Conservation (phyloP, 306 rosid genomes). For the Rosa rugosa region DNA sequence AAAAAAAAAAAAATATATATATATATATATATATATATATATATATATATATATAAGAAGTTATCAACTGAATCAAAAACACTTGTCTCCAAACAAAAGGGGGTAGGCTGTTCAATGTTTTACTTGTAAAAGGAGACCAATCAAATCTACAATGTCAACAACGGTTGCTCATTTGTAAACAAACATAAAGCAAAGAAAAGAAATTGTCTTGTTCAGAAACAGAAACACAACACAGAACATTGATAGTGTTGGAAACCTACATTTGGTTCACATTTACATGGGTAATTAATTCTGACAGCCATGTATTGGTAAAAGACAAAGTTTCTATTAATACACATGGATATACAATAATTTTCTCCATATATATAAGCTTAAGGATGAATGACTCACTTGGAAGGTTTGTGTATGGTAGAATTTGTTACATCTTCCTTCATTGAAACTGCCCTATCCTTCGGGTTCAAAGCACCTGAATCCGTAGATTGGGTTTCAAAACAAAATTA, state of each 20-base stretch:
- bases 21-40: too few relatives aligned
- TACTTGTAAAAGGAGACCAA: background rate
- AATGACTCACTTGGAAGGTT: slow-evolving; percentile 47
- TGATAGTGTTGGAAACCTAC: background rate
- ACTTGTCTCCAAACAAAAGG: background rate
- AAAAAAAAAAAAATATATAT: too few relatives aligned
- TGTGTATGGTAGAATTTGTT: slow-evolving; percentile 31
- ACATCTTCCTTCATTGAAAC: slow-evolving; percentile 36
- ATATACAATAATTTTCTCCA: background rate
- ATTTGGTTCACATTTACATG: too few relatives aligned
- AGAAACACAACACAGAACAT: background rate
- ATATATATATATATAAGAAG: too few relatives aligned
- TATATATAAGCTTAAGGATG: background rate
- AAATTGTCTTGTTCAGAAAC: too few relatives aligned
- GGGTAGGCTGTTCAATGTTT: background rate
- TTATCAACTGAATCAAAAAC: background rate
- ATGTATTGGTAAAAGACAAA: background rate
- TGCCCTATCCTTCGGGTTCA: slow-evolving; percentile 36
- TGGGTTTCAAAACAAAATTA: slow-evolving; percentile 28
- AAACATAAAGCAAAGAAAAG: too few relatives aligned
- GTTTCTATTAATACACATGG: background rate
- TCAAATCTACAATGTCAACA: background rate
- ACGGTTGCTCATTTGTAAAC: background rate
- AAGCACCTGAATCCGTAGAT: slow-evolving; percentile 37
- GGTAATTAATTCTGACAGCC: background rate